Evolutionary conservation across 2,329 filamentous ascomycete genomes (phyloP).

Genomic region (Fusarium palustre): DNA sequence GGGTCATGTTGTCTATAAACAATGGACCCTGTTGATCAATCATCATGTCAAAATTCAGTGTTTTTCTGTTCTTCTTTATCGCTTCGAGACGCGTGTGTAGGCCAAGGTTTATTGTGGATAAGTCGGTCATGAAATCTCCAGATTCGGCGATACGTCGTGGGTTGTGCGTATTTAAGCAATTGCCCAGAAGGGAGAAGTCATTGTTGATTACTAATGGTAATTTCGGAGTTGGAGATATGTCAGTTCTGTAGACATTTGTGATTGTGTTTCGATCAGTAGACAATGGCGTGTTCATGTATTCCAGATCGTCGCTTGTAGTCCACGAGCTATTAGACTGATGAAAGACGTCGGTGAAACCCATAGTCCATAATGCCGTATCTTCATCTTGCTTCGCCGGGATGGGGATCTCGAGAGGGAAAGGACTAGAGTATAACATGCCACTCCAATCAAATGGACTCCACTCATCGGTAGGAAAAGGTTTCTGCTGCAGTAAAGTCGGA

Average conservation of each 20-base stretch:
- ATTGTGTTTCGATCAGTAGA: not conserved
- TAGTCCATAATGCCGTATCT: not conserved
- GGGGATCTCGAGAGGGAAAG: not conserved
- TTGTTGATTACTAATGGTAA: not conserved
- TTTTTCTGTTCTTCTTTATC: not conserved
- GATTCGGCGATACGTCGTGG: not conserved
- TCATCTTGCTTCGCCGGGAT: not conserved
- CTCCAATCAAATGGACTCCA: not conserved
- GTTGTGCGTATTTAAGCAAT: not conserved
- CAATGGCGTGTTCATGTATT: not conserved
- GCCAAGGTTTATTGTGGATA: not conserved
- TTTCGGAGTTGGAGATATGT: not conserved
- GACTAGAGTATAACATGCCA: not conserved
- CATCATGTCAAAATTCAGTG: not conserved
- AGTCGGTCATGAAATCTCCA: fast-evolving
- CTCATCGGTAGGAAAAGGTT: not conserved
- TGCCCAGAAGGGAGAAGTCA: not conserved
- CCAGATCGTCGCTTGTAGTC: not conserved
- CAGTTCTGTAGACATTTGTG: not conserved
- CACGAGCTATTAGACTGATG: not conserved
- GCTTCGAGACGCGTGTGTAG: not conserved
- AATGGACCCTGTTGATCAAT: not conserved
- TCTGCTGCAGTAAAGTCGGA: not conserved
- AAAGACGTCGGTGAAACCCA: not conserved
- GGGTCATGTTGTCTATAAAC: not conserved